Base-by-base conservation (phyloP, 805 yeast species). In the Candida vartiovaarae region DNA sequence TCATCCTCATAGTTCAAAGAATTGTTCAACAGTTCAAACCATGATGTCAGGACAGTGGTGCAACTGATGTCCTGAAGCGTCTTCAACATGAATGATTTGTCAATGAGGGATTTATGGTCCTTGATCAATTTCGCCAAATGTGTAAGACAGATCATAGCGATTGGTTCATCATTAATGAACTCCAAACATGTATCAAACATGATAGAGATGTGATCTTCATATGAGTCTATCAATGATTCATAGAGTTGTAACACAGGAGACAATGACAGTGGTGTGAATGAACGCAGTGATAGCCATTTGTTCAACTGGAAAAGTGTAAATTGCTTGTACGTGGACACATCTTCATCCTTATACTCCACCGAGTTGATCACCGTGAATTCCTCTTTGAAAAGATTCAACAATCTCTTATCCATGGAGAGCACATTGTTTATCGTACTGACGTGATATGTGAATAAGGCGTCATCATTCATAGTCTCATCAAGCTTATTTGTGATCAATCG, bases 381-480 rank as follows among this genome's bases (percentile, higher is more conserved):
- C 27, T 74, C 65, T 26, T 70, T 72, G 53, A 84, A 72, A 6
- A 74, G 60, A 6, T 75, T 75, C 32, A 71, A 56, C 29, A 81
- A 57, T 4, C 48, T 51, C 30, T 68, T 66, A 44, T 78, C 74
- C 6, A 76, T 65, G 5, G 59, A 60, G 28, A 87, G 57, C 1
- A 86, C 73, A 35, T 74, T 73, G 6, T 70, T 61, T 6, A 89
- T 53, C 0, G 75, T 67, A 20, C 70, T 68, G 38, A 84, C 54
- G 45, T 82, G 74, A 57, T 89, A 90, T 2, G 78, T 66, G 51
- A 84, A 80, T 24, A 74, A 65, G 2, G 71, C 78, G 40, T 77
- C 66, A 57, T 89, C 96, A 52, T 82, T 84, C 25, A 72, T 64
- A 2, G 62, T 59, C 3, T 59, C 57, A 20, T 76, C 55, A 9